Evolutionary conservation across 2,329 filamentous ascomycete species (phyloP).

Genomic region (Colletotrichum brevisporum): DNA sequence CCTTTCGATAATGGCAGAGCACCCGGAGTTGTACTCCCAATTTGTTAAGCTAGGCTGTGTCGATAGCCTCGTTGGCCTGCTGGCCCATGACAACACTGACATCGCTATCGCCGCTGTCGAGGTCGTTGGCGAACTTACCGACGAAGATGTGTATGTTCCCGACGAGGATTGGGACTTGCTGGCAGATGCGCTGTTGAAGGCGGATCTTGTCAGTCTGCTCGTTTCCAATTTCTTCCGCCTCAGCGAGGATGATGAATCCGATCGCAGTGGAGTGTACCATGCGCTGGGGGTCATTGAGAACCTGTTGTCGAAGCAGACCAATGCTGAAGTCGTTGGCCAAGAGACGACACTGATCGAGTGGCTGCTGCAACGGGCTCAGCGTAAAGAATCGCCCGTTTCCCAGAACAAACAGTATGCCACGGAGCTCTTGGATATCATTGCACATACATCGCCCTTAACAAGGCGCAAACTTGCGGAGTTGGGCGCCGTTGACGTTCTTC

Average conservation of each 20-base stretch:
- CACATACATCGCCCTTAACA: slow-evolving; percentile 81
- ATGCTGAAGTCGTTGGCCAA: slow-evolving; percentile 80
- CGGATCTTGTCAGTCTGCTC: slow-evolving; percentile 81
- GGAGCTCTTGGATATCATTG: slow-evolving; percentile 89
- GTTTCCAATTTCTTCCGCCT: slow-evolving; percentile 84
- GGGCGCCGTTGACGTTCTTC: slow-evolving; percentile 82
- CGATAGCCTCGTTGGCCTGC: slow-evolving; percentile 80
- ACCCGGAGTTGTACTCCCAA: slow-evolving; percentile 85
- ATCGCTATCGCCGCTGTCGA: slow-evolving; percentile 94
- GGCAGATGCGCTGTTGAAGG: slow-evolving; percentile 75
- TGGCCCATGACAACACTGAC: slow-evolving; percentile 97
- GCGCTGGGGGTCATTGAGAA: slow-evolving; percentile 88
- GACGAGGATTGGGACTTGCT: slow-evolving; percentile 85
- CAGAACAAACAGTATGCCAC: slow-evolving; percentile 98
- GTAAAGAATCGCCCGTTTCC: slow-evolving; percentile 75
- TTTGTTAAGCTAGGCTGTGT: slow-evolving; percentile 83
- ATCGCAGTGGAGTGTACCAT: slow-evolving; percentile 89
- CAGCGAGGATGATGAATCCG: slow-evolving; percentile 79
- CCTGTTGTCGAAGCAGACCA: slow-evolving; percentile 77
- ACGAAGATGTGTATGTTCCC: slow-evolving; percentile 89
- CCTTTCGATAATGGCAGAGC: slow-evolving; percentile 88
- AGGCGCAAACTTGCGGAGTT: slow-evolving; percentile 72
- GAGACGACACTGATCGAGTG: slow-evolving; percentile 80
- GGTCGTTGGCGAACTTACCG: slow-evolving; percentile 90
- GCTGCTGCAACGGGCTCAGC: slow-evolving; percentile 82